phyloP scores from a whole-genome alignment of 2,329 filamentous ascomycete genomes.

The Blastomyces silverae region DNA sequence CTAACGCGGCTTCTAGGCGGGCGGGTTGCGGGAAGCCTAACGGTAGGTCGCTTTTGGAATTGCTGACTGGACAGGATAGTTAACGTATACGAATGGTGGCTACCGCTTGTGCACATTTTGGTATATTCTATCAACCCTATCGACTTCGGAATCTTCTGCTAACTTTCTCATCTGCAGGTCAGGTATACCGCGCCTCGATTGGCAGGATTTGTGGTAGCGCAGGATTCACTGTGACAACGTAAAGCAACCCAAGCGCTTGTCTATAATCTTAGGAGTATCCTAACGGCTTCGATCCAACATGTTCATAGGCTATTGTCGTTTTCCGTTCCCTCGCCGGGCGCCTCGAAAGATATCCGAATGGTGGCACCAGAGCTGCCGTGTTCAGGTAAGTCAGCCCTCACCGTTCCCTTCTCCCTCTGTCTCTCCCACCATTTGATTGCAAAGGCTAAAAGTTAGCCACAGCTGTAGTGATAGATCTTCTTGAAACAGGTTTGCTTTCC shows the following conservation, averaged over 20 bases:
- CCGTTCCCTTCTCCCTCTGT: background rate
- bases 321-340: background rate
- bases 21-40: slow-evolving; percentile 2
- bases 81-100: background rate
- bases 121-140: background rate
- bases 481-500: background rate
- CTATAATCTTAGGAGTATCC: background rate
- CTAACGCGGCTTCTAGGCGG: background rate
- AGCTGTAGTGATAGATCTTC: background rate
- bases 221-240: background rate
- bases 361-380: background rate
- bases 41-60: slow-evolving; percentile 15
- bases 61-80: slow-evolving; percentile 20
- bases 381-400: background rate
- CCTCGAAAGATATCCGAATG: slow-evolving; percentile 1
- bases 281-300: background rate
- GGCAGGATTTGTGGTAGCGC: background rate
- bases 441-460: background rate
- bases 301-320: background rate
- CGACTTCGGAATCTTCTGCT: background rate
- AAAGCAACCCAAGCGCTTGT: background rate
- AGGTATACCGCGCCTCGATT: background rate
- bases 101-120: background rate
- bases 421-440: background rate
- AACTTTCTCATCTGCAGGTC: background rate